Evolutionary conservation across 139 green algal genomes (phyloP).

Genomic region (Volvox reticuliferus): DNA sequence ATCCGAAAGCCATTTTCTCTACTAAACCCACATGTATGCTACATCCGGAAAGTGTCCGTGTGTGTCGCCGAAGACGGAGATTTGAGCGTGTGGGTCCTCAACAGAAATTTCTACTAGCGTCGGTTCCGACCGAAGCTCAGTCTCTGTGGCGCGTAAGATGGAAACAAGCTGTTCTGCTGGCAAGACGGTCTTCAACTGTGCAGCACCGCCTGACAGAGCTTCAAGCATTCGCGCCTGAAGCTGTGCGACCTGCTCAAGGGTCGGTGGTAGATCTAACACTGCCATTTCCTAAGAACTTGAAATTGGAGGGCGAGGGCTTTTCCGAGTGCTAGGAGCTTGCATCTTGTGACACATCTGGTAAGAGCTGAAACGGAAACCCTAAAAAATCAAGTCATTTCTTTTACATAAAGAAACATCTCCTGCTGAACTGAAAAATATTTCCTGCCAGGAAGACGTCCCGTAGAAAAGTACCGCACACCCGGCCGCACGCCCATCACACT

Average conservation of each 20-base stretch:
- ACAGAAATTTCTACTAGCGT: constrained; percentile 57
- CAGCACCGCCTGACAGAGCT: neutral
- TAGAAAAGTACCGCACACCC: no score
- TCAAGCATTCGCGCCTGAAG: neutral
- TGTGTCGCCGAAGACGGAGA: constrained; percentile 90
- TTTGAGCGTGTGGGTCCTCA: constrained; percentile 36
- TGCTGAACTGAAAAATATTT: no score
- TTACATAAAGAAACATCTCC: no score
- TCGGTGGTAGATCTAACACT: constrained; percentile 6
- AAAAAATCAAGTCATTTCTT: no score
- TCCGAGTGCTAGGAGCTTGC: no score
- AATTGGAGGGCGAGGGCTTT: neutral
- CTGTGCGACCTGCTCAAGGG: constrained; percentile 14
- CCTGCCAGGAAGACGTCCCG: no score
- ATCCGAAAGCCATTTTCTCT: neutral
- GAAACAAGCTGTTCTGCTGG: neutral
- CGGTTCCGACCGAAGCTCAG: constrained; percentile 39
- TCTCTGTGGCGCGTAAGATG: neutral
- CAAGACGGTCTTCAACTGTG: neutral
- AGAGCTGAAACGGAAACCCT: no score
- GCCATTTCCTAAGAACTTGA: neutral
- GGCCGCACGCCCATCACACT: no score
- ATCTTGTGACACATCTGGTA: no score
- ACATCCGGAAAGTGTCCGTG: constrained; percentile 94
- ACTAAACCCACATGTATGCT: neutral